Evolutionary conservation across 2,329 filamentous ascomycete genomes (phyloP).

Genomic region (Exophiala sp.): DNA sequence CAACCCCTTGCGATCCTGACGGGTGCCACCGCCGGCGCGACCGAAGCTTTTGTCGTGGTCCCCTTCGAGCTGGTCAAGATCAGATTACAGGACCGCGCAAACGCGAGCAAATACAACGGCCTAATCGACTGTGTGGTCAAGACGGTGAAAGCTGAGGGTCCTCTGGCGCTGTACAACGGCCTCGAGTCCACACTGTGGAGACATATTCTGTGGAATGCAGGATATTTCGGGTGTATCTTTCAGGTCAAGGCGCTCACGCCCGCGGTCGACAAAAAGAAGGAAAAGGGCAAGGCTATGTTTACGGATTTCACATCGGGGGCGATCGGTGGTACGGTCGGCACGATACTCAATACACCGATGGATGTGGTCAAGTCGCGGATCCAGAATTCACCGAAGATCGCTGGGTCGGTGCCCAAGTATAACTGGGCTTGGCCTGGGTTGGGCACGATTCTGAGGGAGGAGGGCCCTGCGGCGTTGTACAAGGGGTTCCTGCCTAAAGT

Average conservation of each 20-base stretch:
- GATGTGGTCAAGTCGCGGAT: slow-evolving; percentile 98
- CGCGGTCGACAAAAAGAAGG: slow-evolving; percentile 64
- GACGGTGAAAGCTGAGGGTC: slow-evolving; percentile 78
- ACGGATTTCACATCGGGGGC: slow-evolving; percentile 87
- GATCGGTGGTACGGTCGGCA: slow-evolving; percentile 85
- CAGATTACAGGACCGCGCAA: slow-evolving; percentile 90
- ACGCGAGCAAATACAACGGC: slow-evolving; percentile 67
- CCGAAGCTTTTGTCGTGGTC: slow-evolving; percentile 93
- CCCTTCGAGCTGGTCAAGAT: slow-evolving; percentile 99
- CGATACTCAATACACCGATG: slow-evolving; percentile 89
- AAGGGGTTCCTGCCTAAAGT: slow-evolving; percentile 99
- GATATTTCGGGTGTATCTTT: slow-evolving; percentile 98
- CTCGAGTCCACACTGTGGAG: slow-evolving; percentile 96
- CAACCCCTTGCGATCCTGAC: slow-evolving; percentile 90
- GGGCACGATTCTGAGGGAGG: slow-evolving; percentile 83
- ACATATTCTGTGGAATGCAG: slow-evolving; percentile 89
- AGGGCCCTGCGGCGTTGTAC: slow-evolving; percentile 88
- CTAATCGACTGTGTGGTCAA: slow-evolving; percentile 53
- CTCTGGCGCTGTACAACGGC: slow-evolving; percentile 90
- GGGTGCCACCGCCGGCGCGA: slow-evolving; percentile 89
- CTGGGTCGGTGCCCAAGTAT: slow-evolving; percentile 86
- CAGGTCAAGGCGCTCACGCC: slow-evolving; percentile 86
- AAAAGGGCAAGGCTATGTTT: slow-evolving; percentile 69
- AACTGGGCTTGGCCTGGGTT: slow-evolving; percentile 96
- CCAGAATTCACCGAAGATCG: slow-evolving; percentile 82